Evolutionary conservation across 495 filamentous ascomycete species (phyloP), one percentile per base, ranked within the genome.

Genomic region (Umbilicaria muhlenbergii): DNA sequence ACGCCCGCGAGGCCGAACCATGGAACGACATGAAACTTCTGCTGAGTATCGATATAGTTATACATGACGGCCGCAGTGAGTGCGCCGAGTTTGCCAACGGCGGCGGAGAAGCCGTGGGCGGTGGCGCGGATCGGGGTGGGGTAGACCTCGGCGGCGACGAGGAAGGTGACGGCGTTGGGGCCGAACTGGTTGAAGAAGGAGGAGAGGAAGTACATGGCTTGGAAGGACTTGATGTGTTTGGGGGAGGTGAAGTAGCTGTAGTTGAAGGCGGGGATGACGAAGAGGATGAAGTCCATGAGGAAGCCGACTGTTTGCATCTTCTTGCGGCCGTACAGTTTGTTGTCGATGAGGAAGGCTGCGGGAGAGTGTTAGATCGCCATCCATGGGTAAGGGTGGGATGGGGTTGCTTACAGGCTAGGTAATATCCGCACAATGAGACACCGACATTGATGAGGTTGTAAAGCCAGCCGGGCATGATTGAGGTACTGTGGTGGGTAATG

Each of bases 131-230:
- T 79, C 4, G 84, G 81, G 0, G 86, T 92, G 2, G 87, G 87
- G 69, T 78, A 94, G 11, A 89, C 83, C 58, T 94, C 87, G 21
- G 84, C 87, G 21, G 87, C 86, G 16, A 89, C 83, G 45, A 93
- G 69, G 79, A 94, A 94, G 40, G 85, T 88, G 43, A 92, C 83
- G 42, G 74, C 75, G 70, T 93, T 94, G 61, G 87, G 86, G 7
- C 87, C 86, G 54, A 94, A 93, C 60, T 94, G 87, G 69, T 91
- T 92, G 77, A 94, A 94, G 70, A 94, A 93, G 34, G 80, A 85
- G 37, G 81, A 83, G 38, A 91, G 59, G 68, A 88, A 94, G 70
- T 93, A 74, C 82, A 94, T 91, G 47, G 86, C 74, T 62, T 91
- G 85, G 79, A 94, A 94, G 0, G 67, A 63, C 46, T 79, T 70